A percentile compares a stretch with the other conserved stretches of the same genome.
Evolutionary conservation across 1,284 basidiomycete genomes (phyloP).

Genomic region (Microbotryum silenes-acaulis): DNA sequence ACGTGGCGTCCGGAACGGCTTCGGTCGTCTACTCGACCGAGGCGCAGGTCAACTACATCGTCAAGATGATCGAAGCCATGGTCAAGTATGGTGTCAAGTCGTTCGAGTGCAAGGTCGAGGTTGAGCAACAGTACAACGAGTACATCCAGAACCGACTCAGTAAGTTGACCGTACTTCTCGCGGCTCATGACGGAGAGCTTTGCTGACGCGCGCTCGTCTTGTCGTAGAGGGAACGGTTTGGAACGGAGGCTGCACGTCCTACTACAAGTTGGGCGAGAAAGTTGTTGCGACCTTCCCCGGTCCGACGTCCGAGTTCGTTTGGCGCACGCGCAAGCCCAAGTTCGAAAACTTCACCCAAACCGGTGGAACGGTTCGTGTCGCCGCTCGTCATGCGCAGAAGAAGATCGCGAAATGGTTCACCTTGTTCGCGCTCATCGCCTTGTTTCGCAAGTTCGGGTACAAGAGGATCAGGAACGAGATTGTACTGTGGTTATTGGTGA

Average conservation of each 20-base stretch:
- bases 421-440: neutral
- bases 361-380: slow-evolving; percentile 3
- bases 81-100: slow-evolving; percentile 8
- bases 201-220: neutral
- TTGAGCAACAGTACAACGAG: slow-evolving; percentile 14
- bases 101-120: slow-evolving; percentile 13
- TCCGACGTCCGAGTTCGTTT: slow-evolving; percentile 4
- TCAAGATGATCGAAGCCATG: slow-evolving; percentile 18
- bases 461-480: slow-evolving; percentile 6
- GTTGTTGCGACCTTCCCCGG: slow-evolving; percentile 18
- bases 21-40: slow-evolving; percentile 23
- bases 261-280: slow-evolving; percentile 18
- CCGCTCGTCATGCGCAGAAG: neutral
- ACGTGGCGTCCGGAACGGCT: slow-evolving; percentile 20
- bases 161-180: neutral
- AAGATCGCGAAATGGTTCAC: neutral
- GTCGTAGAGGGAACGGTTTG: slow-evolving; percentile 22
- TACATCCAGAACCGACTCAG: slow-evolving; percentile 4
- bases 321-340: slow-evolving; percentile 3
- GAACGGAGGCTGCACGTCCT: slow-evolving; percentile 21
- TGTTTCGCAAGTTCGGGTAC: neutral
- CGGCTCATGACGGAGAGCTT: neutral
- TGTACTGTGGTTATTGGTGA: neutral
- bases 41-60: slow-evolving; percentile 19
- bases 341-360: slow-evolving; percentile 7